Evolutionary conservation across 768 basidiomycete species (phyloP).

Genomic region (Suillus lakei): DNA sequence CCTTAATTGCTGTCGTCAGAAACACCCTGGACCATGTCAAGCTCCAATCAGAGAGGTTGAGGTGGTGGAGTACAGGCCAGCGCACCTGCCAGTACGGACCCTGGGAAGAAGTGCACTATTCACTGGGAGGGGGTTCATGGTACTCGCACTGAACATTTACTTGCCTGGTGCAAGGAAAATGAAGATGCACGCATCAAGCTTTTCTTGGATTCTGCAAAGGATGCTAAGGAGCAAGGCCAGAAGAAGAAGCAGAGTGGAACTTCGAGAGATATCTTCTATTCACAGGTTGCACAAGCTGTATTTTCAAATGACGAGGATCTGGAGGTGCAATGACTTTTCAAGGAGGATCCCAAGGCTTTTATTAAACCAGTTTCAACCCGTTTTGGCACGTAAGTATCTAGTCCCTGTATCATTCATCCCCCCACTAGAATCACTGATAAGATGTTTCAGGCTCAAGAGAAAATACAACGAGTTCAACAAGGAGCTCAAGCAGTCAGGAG

Average conservation of each 20-base stretch:
- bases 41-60: too few relatives aligned
- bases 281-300: background rate
- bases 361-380: background rate
- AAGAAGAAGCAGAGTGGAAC: background rate
- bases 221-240: constrained; percentile 2
- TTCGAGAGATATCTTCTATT: background rate
- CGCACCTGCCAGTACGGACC: too few relatives aligned
- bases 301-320: background rate
- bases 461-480: constrained; percentile 5
- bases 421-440: background rate
- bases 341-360: background rate
- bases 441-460: background rate
- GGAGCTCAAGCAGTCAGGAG: background rate
- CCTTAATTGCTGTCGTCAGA: too few relatives aligned
- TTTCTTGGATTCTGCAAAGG: constrained; percentile 1
- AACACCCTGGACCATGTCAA: too few relatives aligned
- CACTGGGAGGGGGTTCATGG: background rate
- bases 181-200: background rate
- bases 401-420: background rate
- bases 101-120: background rate
- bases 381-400: background rate
- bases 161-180: constrained; percentile 8
- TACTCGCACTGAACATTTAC: background rate
- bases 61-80: too few relatives aligned
- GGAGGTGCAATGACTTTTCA: background rate